A percentile compares a stretch with the other conserved stretches of the same genome.
These are phyloP conservation scores for Schizosaccharomyces octosporus DNA, from an alignment of 805 yeast genomes.

Conservation along the genomic window DNA sequence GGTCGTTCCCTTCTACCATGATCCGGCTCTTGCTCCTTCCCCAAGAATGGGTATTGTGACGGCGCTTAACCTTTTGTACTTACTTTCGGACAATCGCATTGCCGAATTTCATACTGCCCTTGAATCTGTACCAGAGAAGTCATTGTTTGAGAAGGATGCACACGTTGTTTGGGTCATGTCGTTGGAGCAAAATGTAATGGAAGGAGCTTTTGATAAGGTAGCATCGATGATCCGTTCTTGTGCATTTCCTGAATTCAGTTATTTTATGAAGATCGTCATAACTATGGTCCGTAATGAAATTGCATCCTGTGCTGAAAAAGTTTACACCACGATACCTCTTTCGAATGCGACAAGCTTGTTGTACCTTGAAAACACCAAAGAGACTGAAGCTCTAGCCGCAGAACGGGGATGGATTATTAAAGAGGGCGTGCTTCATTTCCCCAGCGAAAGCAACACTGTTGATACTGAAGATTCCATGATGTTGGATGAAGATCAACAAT, in stretches of 20 bases:
- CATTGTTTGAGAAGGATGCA: conserved; percentile 32
- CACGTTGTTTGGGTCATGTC: conserved; percentile 64
- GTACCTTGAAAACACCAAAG: conserved; percentile 37
- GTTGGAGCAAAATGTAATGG: conserved; percentile 83
- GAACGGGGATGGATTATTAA: conserved; percentile 36
- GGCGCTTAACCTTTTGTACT: conserved; percentile 48
- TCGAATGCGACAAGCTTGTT: conserved; percentile 61
- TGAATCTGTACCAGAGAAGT: conserved; percentile 36
- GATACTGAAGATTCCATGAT: conserved; percentile 15
- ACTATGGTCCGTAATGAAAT: conserved; percentile 68
- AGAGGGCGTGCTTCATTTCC: conserved; percentile 20
- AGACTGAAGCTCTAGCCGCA: conserved; percentile 28
- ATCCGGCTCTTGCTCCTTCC: conserved; percentile 36
- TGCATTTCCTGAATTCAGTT: not conserved
- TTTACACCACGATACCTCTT: conserved; percentile 52
- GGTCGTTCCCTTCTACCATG: conserved; percentile 54
- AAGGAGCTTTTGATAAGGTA: conserved; percentile 83
- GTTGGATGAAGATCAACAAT: conserved; percentile 8
- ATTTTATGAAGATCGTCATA: conserved; percentile 11
- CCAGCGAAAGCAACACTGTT: conserved; percentile 11
- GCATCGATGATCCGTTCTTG: not conserved
- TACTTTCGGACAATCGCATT: conserved; percentile 61
- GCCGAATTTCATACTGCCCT: conserved; percentile 78
- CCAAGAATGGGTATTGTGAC: conserved; percentile 46
- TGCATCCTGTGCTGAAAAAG: conserved; percentile 56